phyloP scores from a whole-genome alignment of 352 stramenopile genomes.

The Phytopythium boreale region DNA sequence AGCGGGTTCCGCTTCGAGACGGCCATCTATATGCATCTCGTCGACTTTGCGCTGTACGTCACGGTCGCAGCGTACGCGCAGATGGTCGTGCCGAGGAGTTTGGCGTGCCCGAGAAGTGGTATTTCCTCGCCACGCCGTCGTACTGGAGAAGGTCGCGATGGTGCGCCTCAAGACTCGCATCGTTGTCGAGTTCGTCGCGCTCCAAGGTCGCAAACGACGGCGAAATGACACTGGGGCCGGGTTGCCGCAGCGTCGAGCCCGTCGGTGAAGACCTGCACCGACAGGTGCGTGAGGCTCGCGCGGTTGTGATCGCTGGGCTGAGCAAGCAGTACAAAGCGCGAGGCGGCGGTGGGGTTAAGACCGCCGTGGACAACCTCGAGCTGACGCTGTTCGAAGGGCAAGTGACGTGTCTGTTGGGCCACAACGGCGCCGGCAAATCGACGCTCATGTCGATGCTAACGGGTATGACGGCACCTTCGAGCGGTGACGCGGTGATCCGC shows the following conservation, averaged over 20 bases:
- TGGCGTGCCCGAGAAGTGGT: conserved; percentile 84
- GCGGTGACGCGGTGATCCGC: conserved; percentile 53
- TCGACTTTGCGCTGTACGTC: conserved; percentile 89
- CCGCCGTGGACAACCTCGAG: conserved; percentile 85
- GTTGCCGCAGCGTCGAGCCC: conserved; percentile 17
- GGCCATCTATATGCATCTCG: conserved; percentile 80
- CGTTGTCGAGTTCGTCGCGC: not conserved
- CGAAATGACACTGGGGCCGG: not conserved
- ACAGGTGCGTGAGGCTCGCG: conserved; percentile 49
- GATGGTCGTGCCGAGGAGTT: conserved; percentile 92
- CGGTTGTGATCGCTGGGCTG: conserved; percentile 58
- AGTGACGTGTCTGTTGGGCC: conserved; percentile 92
- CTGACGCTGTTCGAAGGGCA: conserved; percentile 92
- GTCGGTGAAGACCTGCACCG: conserved; percentile 37
- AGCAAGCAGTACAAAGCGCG: conserved; percentile 76
- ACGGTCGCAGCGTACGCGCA: conserved; percentile 89
- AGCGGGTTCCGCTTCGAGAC: conserved; percentile 54
- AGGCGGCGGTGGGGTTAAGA: conserved; percentile 42
- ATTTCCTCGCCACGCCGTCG: conserved; percentile 76
- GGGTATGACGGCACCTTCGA: conserved; percentile 57
- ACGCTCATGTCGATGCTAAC: conserved; percentile 83
- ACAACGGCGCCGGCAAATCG: conserved; percentile 95
- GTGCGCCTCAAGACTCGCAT: not conserved
- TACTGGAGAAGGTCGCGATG: conserved; percentile 54
- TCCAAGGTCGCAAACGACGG: conserved; percentile 14